These are phyloP conservation scores for Lodderomyces parapsilosis DNA, from an alignment of 1,139 yeast species.

Conservation along the genomic window DNA sequence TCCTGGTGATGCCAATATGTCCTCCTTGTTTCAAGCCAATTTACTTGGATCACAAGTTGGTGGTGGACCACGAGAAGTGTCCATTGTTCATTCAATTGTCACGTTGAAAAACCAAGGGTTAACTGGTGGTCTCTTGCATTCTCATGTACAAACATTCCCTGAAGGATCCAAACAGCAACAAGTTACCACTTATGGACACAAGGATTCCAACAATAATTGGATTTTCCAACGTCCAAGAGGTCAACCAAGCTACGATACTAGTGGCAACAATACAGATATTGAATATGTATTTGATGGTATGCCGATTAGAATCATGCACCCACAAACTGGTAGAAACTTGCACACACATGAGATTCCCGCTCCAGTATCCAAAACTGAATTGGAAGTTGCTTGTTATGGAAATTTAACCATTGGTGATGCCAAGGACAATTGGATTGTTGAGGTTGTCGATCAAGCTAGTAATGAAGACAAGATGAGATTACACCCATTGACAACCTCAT, in stretches of 20 bases:
- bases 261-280: constrained; percentile 50
- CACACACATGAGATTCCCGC: constrained; percentile 86
- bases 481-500: constrained; percentile 85
- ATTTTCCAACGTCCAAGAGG: constrained; percentile 72
- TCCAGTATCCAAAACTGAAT: constrained; percentile 67
- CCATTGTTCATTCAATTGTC: constrained; percentile 71
- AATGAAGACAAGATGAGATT: constrained; percentile 70
- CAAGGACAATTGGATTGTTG: constrained; percentile 93
- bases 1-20: constrained; percentile 96
- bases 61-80: constrained; percentile 86
- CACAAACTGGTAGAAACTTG: constrained; percentile 80
- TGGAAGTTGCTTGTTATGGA: constrained; percentile 94
- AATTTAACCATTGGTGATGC: constrained; percentile 80
- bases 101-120: constrained; percentile 90
- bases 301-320: constrained; percentile 76
- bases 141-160: constrained; percentile 91
- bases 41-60: constrained; percentile 76
- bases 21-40: constrained; percentile 94
- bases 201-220: constrained; percentile 93
- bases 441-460: constrained; percentile 68
- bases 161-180: constrained; percentile 97
- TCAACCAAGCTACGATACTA: constrained; percentile 50
- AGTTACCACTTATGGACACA: constrained; percentile 90
- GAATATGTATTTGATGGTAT: constrained; percentile 71
- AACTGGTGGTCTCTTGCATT: constrained; percentile 90